phyloP scores from a whole-genome alignment of 1,284 basidiomycete genomes.

The Moesziomyces sp. region DNA sequence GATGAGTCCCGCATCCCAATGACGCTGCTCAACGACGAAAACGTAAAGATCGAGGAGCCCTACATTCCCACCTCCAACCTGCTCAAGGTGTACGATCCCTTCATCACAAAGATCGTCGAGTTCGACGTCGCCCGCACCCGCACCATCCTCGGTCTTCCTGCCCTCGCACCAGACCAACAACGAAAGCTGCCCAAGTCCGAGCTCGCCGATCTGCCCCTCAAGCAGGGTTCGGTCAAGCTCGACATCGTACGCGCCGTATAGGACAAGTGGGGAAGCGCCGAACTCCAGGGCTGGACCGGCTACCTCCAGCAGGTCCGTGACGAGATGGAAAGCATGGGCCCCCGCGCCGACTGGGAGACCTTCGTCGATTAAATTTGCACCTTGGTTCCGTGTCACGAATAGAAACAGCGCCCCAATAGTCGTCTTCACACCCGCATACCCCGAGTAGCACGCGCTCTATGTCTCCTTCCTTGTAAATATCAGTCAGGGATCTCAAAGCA shows the following conservation, averaged over 20 bases:
- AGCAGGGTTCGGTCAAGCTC: slow-evolving; percentile 17
- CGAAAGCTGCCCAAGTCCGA: slow-evolving; percentile 11
- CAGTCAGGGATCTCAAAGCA: no score
- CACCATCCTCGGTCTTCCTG: slow-evolving; percentile 27
- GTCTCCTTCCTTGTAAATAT: no score
- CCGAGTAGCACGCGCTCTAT: no score
- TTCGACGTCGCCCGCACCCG: slow-evolving; percentile 38
- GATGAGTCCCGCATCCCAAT: slow-evolving; percentile 33
- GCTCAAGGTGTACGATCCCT: slow-evolving; percentile 45
- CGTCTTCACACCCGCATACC: neutral
- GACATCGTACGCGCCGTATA: slow-evolving; percentile 35
- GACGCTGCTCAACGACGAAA: slow-evolving; percentile 32
- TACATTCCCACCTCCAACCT: slow-evolving; percentile 41
- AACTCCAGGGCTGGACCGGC: slow-evolving; percentile 31
- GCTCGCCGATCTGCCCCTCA: slow-evolving; percentile 32
- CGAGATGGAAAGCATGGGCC: slow-evolving; percentile 42
- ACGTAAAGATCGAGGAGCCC: slow-evolving; percentile 34
- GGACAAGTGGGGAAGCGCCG: slow-evolving; percentile 16
- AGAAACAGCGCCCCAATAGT: no score
- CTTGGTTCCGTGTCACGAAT: no score
- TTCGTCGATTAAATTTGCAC: slow-evolving; percentile 24
- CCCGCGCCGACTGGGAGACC: slow-evolving; percentile 41
- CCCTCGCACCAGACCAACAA: slow-evolving; percentile 17
- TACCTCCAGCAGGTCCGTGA: slow-evolving; percentile 37
- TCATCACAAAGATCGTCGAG: slow-evolving; percentile 42